Conservation (phyloP, 805 yeast species). For the Metschnikowia cubensis region DNA sequence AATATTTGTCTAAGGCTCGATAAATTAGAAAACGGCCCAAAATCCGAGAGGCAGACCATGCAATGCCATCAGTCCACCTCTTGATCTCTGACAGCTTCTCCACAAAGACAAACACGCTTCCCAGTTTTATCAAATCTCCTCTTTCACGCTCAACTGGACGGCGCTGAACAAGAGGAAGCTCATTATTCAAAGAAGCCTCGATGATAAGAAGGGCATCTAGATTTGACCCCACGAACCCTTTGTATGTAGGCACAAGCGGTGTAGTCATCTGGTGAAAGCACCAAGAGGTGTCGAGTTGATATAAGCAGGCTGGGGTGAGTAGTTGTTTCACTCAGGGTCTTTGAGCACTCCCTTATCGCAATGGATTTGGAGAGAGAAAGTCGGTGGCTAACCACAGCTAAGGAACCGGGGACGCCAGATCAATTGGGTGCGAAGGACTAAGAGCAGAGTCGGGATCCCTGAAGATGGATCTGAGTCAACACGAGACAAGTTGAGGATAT, state of each 20-base stretch:
- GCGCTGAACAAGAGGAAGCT: constrained; percentile 59
- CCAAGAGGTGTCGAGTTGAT: background rate
- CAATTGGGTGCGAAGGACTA: background rate
- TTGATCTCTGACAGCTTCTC: constrained; percentile 81
- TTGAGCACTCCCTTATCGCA: background rate
- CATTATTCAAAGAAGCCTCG: constrained; percentile 69
- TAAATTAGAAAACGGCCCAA: constrained; percentile 82
- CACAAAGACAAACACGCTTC: constrained; percentile 78
- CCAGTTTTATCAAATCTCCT: constrained; percentile 59
- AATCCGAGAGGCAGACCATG: constrained; percentile 91
- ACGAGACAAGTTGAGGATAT: background rate
- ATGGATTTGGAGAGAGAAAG: background rate
- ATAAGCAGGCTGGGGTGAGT: background rate
- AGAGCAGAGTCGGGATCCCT: background rate
- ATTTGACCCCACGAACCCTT: constrained; percentile 76
- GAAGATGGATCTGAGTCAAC: background rate
- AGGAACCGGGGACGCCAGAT: background rate
- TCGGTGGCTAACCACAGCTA: background rate
- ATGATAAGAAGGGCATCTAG: constrained; percentile 78
- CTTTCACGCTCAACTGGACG: constrained; percentile 84
- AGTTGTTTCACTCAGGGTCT: background rate
- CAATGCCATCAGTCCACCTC: constrained; percentile 95
- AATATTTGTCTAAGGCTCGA: constrained; percentile 51
- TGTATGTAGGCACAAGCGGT: constrained; percentile 15
- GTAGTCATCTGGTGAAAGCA: background rate